Conservation (phyloP, 2,329 filamentous ascomycete genomes). For the Hysterium pulicare region DNA sequence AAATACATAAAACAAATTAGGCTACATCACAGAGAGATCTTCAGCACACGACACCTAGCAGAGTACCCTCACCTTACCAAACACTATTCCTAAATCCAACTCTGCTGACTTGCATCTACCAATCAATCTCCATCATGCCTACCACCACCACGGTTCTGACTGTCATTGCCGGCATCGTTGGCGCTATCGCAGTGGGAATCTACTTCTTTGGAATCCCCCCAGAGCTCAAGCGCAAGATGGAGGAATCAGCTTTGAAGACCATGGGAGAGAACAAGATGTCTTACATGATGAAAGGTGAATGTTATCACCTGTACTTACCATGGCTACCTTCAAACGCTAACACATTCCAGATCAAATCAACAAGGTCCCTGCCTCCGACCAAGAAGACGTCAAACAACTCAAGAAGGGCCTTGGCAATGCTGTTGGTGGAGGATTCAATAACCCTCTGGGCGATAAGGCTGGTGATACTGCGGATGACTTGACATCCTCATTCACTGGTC, state of each 20-base stretch:
- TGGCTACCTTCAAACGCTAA: conserved; percentile 4
- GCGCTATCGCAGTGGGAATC: conserved; percentile 37
- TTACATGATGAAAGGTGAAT: conserved; percentile 38
- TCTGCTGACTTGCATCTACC: too few relatives aligned
- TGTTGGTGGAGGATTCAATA: conserved; percentile 31
- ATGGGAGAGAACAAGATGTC: conserved; percentile 53
- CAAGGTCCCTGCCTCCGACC: conserved; percentile 38
- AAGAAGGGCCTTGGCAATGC: conserved; percentile 36
- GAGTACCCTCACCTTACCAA: background rate
- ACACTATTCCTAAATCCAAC: background rate
- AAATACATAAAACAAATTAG: too few relatives aligned
- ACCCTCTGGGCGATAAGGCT: conserved; percentile 35
- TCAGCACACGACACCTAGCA: too few relatives aligned
- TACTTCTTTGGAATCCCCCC: conserved; percentile 49
- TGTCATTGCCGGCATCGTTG: conserved; percentile 32
- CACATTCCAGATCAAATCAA: conserved; percentile 32
- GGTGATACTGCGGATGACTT: conserved; percentile 35
- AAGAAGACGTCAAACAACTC: conserved; percentile 35
- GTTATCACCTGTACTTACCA: background rate
- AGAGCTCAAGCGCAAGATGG: conserved; percentile 45
- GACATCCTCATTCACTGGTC: conserved; percentile 36
- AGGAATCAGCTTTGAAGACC: conserved; percentile 46
- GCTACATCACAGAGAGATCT: too few relatives aligned
- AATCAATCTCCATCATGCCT: conserved; percentile 5
- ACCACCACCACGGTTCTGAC: conserved; percentile 23